Base-by-base conservation (phyloP, 2,329 filamentous ascomycete genomes). In the Hypomyces rosellus region DNA sequence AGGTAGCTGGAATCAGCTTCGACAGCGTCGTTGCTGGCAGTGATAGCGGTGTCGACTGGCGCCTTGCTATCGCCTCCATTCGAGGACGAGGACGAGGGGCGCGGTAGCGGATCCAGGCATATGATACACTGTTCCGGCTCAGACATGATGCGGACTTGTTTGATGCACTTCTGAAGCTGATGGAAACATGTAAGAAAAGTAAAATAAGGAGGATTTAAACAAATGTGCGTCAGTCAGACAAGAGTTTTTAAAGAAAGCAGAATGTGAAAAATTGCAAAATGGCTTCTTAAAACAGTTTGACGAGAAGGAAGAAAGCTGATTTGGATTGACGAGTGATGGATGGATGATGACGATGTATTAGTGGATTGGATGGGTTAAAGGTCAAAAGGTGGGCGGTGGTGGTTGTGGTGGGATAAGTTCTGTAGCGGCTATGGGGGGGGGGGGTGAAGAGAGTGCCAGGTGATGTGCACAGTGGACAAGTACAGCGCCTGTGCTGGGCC, bases 111-210 rank as follows among this genome's bases (percentile, higher is more conserved):
- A 63, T 85, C 82, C 65, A 85, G 74, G 75, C 82, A 85, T 69
- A 85, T 81, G 69, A 85, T 85, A 72, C 81, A 85, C 73, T 84
- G 80, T 70, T 85, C 82, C 71, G 80, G 69, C 61, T 73, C 70
- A 71, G 70, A 71, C 71, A 73, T 72, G 69, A 67, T 70, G 65
- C 65, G 69, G 69, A 67, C 67, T 65, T 62, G 60, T 65, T 64
- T 63, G 64, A 58, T 60, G 61, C 52, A 65, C 60, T 54, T 57
- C 58, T 55, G 58, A 56, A 59, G 55, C 63, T 69, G 69, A 68
- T 66, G 69, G 58, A 72, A 69, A 73, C 73, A 75, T 75, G 70
- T 72, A 76, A 74, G 68, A 64, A 34, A 52, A 33, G 34, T 12
- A 45, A 34, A 39, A 50, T 30, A 46, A 40, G 49, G 40, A 45